phyloP scores from a whole-genome alignment of 768 basidiomycete species.

The Termitomyces eurrhizus region DNA sequence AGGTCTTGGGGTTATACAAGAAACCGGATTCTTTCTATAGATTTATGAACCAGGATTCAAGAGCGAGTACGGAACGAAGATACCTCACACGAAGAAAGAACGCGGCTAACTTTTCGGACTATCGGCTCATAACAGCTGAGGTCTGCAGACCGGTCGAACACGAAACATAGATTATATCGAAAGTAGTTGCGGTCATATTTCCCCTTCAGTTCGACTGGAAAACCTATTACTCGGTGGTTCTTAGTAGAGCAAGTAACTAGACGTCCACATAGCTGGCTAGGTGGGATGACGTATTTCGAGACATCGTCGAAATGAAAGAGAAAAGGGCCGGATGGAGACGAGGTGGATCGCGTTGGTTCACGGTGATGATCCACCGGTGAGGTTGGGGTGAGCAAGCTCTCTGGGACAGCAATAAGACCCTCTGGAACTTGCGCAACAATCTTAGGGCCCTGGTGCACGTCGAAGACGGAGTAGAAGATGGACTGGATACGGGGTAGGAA shows the following conservation, averaged over 20 bases:
- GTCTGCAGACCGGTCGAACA: slow-evolving; percentile 88
- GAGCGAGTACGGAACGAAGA: slow-evolving; percentile 19
- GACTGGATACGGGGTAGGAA: slow-evolving; percentile 80
- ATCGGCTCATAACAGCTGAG: slow-evolving; percentile 95
- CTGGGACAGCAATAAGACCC: slow-evolving; percentile 59
- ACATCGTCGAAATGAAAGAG: slow-evolving; percentile 91
- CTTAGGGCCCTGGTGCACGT: slow-evolving; percentile 79
- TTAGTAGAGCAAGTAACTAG: slow-evolving; percentile 84
- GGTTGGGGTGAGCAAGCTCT: slow-evolving; percentile 37
- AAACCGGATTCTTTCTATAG: slow-evolving; percentile 83
- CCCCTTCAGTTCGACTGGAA: slow-evolving; percentile 77
- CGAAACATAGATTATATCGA: slow-evolving; percentile 93
- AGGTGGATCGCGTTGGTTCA: slow-evolving; percentile 43
- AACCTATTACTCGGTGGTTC: slow-evolving; percentile 85
- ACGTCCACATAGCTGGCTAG: slow-evolving; percentile 77
- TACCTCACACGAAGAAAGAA: slow-evolving; percentile 87
- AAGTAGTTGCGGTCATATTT: slow-evolving; percentile 86
- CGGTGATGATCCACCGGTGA: slow-evolving; percentile 21
- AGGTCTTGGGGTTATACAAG: slow-evolving; percentile 69
- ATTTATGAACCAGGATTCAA: slow-evolving; percentile 2
- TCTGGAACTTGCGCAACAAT: slow-evolving; percentile 95
- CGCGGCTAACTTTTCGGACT: slow-evolving; percentile 90
- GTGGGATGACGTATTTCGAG: slow-evolving; percentile 92
- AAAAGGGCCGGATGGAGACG: slow-evolving; percentile 44
- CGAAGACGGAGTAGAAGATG: slow-evolving; percentile 93